Evolutionary conservation across 306 rosid species (phyloP).

Genomic region (Amphicarpaea edgeworthii): DNA sequence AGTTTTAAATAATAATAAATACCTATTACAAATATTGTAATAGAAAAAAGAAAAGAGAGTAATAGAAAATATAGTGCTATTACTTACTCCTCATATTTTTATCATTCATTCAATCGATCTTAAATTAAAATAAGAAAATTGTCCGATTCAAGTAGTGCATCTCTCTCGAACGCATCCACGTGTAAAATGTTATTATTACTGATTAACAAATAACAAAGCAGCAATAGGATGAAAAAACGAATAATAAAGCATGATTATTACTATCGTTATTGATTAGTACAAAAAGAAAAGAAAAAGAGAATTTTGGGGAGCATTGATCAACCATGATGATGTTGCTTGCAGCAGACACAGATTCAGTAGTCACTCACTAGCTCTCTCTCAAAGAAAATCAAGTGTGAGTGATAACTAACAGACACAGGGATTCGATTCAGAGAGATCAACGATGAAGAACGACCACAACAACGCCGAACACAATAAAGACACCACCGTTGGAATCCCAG

Average conservation of each 20-base stretch:
- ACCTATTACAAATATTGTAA: too few species aligned
- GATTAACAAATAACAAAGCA: background rate
- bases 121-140: background rate
- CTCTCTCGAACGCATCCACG: background rate
- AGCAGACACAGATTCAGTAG: conserved; percentile 28
- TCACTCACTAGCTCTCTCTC: conserved; percentile 18
- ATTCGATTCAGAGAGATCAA: conserved; percentile 46
- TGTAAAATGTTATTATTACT: background rate
- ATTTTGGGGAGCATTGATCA: background rate
- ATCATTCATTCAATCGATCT: background rate
- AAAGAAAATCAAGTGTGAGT: conserved; percentile 13
- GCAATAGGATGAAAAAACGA: background rate
- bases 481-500: conserved; percentile 55
- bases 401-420: background rate
- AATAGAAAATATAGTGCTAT: too few species aligned
- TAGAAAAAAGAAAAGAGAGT: too few species aligned
- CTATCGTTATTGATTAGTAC: background rate
- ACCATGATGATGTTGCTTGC: background rate
- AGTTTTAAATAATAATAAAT: too few species aligned
- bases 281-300: background rate
- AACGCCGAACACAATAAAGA: conserved; percentile 46
- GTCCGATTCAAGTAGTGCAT: background rate
- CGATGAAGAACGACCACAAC: conserved; percentile 65
- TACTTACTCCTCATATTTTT: background rate
- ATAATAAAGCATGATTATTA: background rate